Evolutionary conservation across 129 eudicot genomes (phyloP), one percentile per base, ranked within the genome.

Genomic region (Deinandra increscens): DNA sequence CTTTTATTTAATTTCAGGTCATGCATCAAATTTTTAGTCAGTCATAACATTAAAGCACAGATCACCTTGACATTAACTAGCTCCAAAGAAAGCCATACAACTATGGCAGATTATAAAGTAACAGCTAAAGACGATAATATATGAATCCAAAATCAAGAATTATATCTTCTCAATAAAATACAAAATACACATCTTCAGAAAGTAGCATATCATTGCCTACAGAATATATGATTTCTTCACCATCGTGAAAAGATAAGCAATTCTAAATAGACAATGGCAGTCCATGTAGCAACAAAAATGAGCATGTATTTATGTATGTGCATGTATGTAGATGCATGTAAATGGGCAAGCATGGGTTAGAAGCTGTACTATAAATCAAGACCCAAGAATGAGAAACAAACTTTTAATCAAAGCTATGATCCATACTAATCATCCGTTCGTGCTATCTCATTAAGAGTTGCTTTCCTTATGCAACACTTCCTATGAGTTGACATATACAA

Each of bases 1-100:
- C 39, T 59, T 70, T 56, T 68, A 31, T 72, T 45, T 60, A 60
- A 61, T 22, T 72, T 46, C 9, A 71, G 45, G 34, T 69, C 22
- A 53, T 18, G 37, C 63, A 68, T 18, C 12, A 19, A 3, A 29
- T 6, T 54, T 54, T 23, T 29, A 26, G 1, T 9, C 39, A 58
- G 9, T 13, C 20, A 34, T 11, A 19, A 39, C 41, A 8, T 5
- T 29, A 26, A 43, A 59, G 42, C 66, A 43, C 75, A 58, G 0
- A 70, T 42, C 67, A 42, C 37, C 45, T 44, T 59, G 36, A 44
- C 49, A 60, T 61, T 31, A 71, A 68, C 39, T 36, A 65, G 38
- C 70, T 22, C 39, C 12, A 20, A 18, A n/a, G 23, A 44, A 43
- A 5, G 12, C 2, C 3, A 18, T 22, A 26, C 36, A 42, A 12